Conservation (phyloP, 805 yeast species). For the Starmerella riodocensis region DNA sequence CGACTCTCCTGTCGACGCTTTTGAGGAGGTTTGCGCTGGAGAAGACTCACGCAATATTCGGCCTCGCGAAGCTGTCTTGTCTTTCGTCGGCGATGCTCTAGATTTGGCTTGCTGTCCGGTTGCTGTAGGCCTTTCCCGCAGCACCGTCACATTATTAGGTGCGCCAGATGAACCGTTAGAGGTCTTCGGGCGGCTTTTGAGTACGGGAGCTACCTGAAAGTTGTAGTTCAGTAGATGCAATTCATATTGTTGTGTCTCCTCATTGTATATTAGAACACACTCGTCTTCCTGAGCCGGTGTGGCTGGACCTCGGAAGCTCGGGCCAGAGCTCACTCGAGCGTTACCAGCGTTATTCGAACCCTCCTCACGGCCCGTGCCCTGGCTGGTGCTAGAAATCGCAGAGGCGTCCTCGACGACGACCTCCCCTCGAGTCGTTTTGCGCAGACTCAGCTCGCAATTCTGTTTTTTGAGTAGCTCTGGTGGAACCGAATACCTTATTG, state of each 20-base stretch:
- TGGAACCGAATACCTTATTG: conserved; percentile 15
- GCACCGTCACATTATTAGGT: no score
- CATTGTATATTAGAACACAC: conserved; percentile 70
- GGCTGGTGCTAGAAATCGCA: not conserved
- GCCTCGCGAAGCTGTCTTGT: no score
- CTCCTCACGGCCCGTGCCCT: conserved; percentile 5
- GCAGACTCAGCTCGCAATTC: conserved; percentile 8
- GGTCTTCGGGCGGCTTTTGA: conserved; percentile 11
- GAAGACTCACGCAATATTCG: no score
- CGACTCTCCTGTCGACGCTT: no score
- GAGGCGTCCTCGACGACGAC: conserved; percentile 11
- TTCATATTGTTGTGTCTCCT: conserved; percentile 30
- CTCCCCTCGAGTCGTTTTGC: conserved; percentile 16
- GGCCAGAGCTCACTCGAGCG: not conserved
- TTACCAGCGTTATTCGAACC: not conserved
- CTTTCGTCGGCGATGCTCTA: not conserved
- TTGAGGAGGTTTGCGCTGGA: no score
- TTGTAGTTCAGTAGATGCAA: conserved; percentile 20
- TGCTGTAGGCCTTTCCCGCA: no score
- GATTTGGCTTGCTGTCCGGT: not conserved
- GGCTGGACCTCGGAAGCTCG: conserved; percentile 22
- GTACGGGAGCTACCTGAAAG: conserved; percentile 14
- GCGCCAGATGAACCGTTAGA: no score
- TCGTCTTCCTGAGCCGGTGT: conserved; percentile 31
- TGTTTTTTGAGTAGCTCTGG: conserved; percentile 10